phyloP scores from a whole-genome alignment of 805 yeast genomes.

The Aciculoconidium aculeatum region DNA sequence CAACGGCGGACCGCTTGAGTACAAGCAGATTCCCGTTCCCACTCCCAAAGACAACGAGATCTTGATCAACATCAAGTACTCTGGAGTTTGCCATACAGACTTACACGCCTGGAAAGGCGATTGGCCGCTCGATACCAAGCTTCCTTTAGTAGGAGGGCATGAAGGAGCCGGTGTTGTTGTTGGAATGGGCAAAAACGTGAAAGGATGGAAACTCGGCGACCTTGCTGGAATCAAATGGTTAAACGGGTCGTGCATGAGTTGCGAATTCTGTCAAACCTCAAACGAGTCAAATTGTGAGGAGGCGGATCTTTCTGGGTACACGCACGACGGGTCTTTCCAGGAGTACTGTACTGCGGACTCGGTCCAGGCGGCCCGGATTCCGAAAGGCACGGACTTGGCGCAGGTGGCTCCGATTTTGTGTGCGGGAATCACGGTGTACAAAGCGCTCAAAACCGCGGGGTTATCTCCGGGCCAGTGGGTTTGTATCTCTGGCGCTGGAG shows the following conservation, averaged over 20 bases:
- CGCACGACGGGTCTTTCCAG: slow-evolving; percentile 68
- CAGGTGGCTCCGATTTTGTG: slow-evolving; percentile 59
- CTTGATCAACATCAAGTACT: slow-evolving; percentile 39
- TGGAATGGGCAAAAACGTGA: slow-evolving; percentile 35
- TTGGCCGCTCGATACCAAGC: slow-evolving; percentile 40
- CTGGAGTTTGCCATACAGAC: slow-evolving; percentile 44
- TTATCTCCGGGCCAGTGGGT: slow-evolving; percentile 66
- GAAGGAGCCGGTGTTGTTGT: slow-evolving; percentile 45
- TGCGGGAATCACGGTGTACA: slow-evolving; percentile 65
- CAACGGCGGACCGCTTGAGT: slow-evolving; percentile 37
- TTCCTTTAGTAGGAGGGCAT: slow-evolving; percentile 44
- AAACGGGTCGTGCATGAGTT: slow-evolving; percentile 38
- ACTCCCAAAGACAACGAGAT: slow-evolving; percentile 35
- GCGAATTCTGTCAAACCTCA: slow-evolving; percentile 37
- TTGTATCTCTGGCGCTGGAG: slow-evolving; percentile 73
- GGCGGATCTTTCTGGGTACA: slow-evolving; percentile 69
- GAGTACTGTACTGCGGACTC: slow-evolving; percentile 63
- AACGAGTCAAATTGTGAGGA: slow-evolving; percentile 52
- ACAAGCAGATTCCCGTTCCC: slow-evolving; percentile 27
- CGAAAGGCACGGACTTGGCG: slow-evolving; percentile 49
- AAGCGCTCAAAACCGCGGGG: slow-evolving; percentile 57
- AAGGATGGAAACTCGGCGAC: slow-evolving; percentile 40
- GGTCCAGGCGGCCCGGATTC: slow-evolving; percentile 56
- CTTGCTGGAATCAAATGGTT: slow-evolving; percentile 42
- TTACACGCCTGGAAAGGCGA: slow-evolving; percentile 45